Base-by-base conservation (phyloP, 768 basidiomycete species). In the Wakefieldia striispora region DNA sequence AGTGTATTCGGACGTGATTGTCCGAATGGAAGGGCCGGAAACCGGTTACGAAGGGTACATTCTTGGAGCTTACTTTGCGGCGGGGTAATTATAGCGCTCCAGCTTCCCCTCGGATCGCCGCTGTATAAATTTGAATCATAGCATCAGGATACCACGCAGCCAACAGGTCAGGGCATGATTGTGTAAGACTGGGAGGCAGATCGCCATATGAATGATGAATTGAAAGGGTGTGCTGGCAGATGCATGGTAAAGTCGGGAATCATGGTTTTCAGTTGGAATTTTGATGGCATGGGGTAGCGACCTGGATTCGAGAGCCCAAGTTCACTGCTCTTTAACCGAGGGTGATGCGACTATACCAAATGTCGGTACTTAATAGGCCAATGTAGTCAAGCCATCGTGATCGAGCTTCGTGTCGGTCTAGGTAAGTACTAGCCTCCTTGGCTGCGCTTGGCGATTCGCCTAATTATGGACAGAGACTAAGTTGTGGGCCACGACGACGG, bases 41-140 rank as follows among this genome's bases (percentile, higher is more conserved):
- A 19, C n/a, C 23, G 16, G 24, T 7, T 23, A 6, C 23, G 12
- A 4, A 14, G 45, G 20, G 11, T 17, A 9, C 20, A 33, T 40
- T 10, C 4, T 14, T 33, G 31, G 31, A 14, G 31, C 14, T 33
- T 33, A 14, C 31, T 33, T 33, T 33, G 11, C 31, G 13, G 4
- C 19, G 20, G 24, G 23, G 6, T 43, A 47, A 60, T 44, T 38
- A 43, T 55, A 43, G 40, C 31, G 7, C 31, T 19, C 33, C 14
- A 6, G 37, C 16, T 36, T 40, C 12, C 40, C 53, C 34, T 43
- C 37, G 42, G 39, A 44, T 16, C n/a, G 41, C n/a, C 20, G 42
- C 1, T 17, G 39, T 19, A 33, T 34, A 19, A 19, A 45, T 40
- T 47, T 13, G n/a, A 16, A 23, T 5, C 23, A 21, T 19, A 36